Evolutionary conservation across 768 basidiomycete species (phyloP), one percentile per base, ranked within the genome.

Genomic region (Lentinula edodes): DNA sequence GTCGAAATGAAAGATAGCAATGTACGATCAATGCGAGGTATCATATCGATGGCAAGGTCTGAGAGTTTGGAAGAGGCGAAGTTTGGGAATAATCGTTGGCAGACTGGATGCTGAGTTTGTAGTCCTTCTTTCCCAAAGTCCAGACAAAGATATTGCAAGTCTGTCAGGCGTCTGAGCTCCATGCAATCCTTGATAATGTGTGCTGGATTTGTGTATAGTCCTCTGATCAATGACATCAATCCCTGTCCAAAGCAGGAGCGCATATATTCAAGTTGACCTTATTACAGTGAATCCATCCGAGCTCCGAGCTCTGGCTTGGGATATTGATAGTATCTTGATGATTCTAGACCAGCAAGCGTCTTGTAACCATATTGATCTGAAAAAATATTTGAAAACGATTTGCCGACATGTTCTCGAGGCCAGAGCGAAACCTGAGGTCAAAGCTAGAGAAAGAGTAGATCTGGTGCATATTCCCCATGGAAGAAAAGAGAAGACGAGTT

Each of bases 21-120:
- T 12, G 71, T 65, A 18, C 70, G 62, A 63, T 86, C 85, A 42
- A 90, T 81, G 32, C 78, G 79, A 63, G 87, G 83, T n/a, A 91
- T 70, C 23, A 71, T 74, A 1, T 79, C 80, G 39, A 90, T 72
- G 7, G 72, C 77, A 8, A 91, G 72, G 5, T 74, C 75, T 16
- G 75, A 80, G 50, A 90, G 66, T 48, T 72, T 74, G 0, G 64
- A 61, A 43, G 74, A 69, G 16, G 76, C 58, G 52, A 65, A 67
- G 55, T 59, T 66, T 52, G 56, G 43, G 55, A 56, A 61, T 62
- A 70, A 60, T 50, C 46, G 65, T 39, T 63, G 62, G 58, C 76
- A 74, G 12, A 73, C 69, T 32, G 67, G 66, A 58, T 76, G 74
- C 63, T 85, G 84, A 8, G 83, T 80, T 6, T 73, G 69, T 7